phyloP scores from a whole-genome alignment of 169 alveolate genomes.

The Eimeria praecox region DNA sequence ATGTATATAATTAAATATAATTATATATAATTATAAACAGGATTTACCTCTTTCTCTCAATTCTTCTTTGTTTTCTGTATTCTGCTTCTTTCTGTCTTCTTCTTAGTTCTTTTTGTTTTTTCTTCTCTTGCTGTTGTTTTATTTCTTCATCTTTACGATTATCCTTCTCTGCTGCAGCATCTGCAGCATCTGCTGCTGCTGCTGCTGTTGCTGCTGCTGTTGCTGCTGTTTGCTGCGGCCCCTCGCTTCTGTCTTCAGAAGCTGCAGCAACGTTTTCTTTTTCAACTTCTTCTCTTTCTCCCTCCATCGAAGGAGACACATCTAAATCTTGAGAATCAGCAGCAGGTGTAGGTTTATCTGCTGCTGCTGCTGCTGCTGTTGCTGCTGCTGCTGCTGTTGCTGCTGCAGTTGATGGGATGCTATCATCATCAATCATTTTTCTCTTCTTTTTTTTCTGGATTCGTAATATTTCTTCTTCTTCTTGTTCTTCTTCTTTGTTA shows the following conservation, averaged over 20 bases:
- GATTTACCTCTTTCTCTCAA: neutral
- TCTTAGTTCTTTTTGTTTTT: neutral
- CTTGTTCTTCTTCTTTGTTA: neutral
- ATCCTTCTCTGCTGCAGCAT: neutral
- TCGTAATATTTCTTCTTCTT: neutral
- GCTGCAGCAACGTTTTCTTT: too few relatives aligned
- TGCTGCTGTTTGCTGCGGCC: neutral
- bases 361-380: constrained; percentile 2
- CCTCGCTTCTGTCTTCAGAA: neutral
- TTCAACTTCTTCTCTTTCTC: neutral
- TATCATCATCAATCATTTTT: neutral
- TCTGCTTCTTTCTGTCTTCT: neutral
- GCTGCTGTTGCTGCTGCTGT: too few relatives aligned
- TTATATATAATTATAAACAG: too few relatives aligned
- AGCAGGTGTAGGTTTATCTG: neutral
- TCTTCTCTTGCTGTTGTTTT: neutral
- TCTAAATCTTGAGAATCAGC: neutral
- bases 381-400: constrained; percentile 11
- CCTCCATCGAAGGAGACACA: neutral
- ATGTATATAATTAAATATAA: too few relatives aligned
- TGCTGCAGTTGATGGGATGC: neutral
- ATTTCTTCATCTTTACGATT: neutral
- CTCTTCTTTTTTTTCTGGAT: neutral
- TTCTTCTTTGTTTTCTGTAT: neutral
- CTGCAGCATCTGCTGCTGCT: too few relatives aligned